phyloP scores from a whole-genome alignment of 169 alveolate genomes.

The Plasmodium cynomolgi region DNA sequence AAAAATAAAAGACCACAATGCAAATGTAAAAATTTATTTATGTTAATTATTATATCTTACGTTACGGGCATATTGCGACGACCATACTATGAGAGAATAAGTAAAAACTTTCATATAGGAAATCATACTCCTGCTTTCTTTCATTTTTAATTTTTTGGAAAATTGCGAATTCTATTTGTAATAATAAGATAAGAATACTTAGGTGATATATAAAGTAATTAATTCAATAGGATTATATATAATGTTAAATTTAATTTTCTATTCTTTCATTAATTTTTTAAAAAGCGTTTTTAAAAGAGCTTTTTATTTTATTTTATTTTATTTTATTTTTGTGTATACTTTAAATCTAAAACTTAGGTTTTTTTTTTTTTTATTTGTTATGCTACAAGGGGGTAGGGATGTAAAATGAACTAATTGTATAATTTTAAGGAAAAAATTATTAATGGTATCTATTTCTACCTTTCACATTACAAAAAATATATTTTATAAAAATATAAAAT shows the following conservation, averaged over 20 bases:
- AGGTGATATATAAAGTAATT: neutral
- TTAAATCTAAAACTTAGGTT: neutral
- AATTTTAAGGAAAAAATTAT: neutral
- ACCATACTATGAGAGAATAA: neutral
- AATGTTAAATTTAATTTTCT: neutral
- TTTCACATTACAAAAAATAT: neutral
- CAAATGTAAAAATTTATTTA: neutral
- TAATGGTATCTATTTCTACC: neutral
- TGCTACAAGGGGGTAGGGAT: neutral
- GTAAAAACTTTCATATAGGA: neutral
- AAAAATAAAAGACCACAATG: neutral
- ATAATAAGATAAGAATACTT: neutral
- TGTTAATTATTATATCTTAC: neutral
- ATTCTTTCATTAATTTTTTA: neutral
- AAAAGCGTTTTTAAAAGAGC: neutral
- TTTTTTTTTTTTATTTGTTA: neutral
- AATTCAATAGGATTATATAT: neutral
- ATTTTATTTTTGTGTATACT: neutral
- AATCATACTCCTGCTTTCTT: neutral
- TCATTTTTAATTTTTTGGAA: neutral
- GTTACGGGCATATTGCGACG: neutral
- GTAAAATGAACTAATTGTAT: neutral
- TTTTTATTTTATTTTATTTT: too few species aligned
- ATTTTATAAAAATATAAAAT: neutral
- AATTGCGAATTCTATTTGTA: neutral